These are phyloP conservation scores for Russula brevipes DNA, from an alignment of 768 basidiomycete species.

Conservation along the genomic window DNA sequence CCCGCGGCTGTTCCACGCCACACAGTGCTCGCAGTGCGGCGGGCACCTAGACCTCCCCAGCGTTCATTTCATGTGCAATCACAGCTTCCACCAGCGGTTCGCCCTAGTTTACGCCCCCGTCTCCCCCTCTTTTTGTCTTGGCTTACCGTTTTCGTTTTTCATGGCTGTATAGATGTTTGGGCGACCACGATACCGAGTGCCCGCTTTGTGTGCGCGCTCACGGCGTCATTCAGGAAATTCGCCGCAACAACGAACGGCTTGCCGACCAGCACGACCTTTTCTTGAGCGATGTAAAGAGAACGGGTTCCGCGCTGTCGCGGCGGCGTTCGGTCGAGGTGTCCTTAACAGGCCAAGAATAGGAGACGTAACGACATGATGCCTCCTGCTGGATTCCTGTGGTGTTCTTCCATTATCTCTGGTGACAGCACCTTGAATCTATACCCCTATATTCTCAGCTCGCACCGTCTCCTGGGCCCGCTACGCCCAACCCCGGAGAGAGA, in stretches of 20 bases:
- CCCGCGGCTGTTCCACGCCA: constrained; percentile 90
- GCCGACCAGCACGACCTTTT: constrained; percentile 81
- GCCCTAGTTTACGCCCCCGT: constrained; percentile 15
- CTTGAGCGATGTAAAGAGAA: constrained; percentile 65
- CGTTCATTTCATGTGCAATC: constrained; percentile 97
- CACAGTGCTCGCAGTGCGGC: constrained; percentile 83
- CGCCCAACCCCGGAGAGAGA: background rate
- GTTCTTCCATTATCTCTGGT: background rate
- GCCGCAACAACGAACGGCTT: constrained; percentile 76
- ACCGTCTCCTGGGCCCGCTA: background rate
- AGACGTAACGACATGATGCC: constrained; percentile 14
- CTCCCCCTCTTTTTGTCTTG: background rate
- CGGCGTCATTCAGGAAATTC: constrained; percentile 83
- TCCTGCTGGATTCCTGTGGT: background rate
- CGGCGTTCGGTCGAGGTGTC: constrained; percentile 64
- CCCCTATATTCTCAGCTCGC: background rate
- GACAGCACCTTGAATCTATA: background rate
- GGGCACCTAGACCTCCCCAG: constrained; percentile 89
- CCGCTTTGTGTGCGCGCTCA: constrained; percentile 85
- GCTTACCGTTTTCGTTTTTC: background rate
- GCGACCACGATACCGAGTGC: constrained; percentile 85
- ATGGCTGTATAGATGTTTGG: constrained; percentile 61
- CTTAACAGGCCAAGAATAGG: constrained; percentile 35
- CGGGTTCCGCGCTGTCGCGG: constrained; percentile 67
- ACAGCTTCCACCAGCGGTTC: constrained; percentile 92